Conservation (phyloP, 805 yeast species). For the Candida berthetii region DNA sequence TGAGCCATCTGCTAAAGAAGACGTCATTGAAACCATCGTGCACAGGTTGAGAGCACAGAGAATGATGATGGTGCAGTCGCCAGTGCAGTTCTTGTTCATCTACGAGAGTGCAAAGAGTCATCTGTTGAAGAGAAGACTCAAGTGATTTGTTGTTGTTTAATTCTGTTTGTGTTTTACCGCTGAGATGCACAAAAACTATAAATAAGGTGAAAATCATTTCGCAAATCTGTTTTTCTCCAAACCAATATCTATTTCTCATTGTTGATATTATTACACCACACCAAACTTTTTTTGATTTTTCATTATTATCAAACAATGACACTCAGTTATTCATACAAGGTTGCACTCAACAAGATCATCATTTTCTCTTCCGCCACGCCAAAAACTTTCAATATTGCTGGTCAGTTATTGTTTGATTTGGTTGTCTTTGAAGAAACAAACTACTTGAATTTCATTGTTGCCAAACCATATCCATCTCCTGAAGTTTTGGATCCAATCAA, state of each 20-base stretch:
- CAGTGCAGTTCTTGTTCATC: constrained; percentile 38
- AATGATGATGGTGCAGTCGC: constrained; percentile 43
- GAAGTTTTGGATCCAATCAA: constrained; percentile 5
- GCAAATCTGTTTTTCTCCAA: not conserved
- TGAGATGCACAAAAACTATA: too few species aligned
- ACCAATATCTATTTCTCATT: too few species aligned
- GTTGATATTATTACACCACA: too few species aligned
- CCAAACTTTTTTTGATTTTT: not conserved
- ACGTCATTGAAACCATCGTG: constrained; percentile 33
- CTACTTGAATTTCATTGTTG: constrained; percentile 13
- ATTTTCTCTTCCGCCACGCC: constrained; percentile 1
- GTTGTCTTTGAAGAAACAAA: constrained; percentile 13
- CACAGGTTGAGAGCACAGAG: constrained; percentile 37
- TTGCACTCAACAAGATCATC: constrained; percentile 14
- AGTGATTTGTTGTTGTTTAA: not conserved
- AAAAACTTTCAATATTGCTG: constrained; percentile 1
- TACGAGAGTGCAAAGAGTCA: constrained; percentile 14
- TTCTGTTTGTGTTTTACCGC: not conserved
- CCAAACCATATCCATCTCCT: not conserved
- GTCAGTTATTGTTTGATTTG: constrained; percentile 7
- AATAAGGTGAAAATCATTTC: constrained; percentile 4
- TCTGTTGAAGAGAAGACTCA: not conserved
- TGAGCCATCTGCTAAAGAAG: constrained; percentile 10
- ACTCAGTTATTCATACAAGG: constrained; percentile 9
- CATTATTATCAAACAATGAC: constrained; percentile 7